Conservation (phyloP, 352 stramenopile genomes). For the Pythium sukuiense region DNA sequence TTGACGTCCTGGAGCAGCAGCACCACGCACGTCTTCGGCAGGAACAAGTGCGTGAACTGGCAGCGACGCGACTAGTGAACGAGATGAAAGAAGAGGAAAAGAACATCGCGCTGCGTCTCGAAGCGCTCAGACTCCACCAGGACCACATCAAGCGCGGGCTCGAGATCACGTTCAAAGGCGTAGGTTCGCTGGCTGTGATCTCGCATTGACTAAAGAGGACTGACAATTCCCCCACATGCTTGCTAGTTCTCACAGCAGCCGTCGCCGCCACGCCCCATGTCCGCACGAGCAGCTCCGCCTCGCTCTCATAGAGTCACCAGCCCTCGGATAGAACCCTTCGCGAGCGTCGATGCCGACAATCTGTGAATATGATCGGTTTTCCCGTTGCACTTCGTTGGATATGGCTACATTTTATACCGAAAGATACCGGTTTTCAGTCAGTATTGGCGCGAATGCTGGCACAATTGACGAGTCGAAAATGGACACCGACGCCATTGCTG, state of each 20-base stretch:
- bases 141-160: constrained; percentile 37
- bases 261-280: constrained; percentile 4
- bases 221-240: no score
- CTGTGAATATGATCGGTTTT: not conserved
- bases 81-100: constrained; percentile 61
- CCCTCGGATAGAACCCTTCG: constrained; percentile 6
- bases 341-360: constrained; percentile 1
- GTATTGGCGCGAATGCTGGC: constrained; percentile 17
- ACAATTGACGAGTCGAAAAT: constrained; percentile 1
- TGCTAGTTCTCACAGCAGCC: not conserved
- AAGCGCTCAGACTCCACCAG: constrained; percentile 61
- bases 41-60: constrained; percentile 44
- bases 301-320: not conserved
- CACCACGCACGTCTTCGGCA: constrained; percentile 37
- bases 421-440: constrained; percentile 7
- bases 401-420: constrained; percentile 19
- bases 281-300: not conserved
- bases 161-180: constrained; percentile 7
- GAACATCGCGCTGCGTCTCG: constrained; percentile 46
- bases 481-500: not conserved
- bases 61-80: constrained; percentile 37
- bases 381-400: not conserved
- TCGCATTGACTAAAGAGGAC: no score
- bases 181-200: constrained; percentile 6
- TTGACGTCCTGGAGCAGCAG: constrained; percentile 36